Conservation (phyloP, 2,329 filamentous ascomycete species). For the Aspergillus sp. region DNA sequence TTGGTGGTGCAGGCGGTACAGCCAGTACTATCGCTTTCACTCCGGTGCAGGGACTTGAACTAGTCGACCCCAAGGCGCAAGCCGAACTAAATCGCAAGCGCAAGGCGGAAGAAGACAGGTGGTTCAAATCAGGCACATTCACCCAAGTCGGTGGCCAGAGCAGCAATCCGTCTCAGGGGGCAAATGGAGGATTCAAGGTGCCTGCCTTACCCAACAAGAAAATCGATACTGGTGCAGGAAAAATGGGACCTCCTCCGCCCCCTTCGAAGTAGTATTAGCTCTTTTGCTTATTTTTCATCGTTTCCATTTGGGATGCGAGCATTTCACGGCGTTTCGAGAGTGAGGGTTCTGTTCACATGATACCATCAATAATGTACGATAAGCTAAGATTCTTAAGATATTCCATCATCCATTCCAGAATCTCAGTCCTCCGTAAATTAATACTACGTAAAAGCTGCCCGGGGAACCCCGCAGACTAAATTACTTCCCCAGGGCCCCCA, state of each 20-base stretch:
- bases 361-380: constrained; percentile 23
- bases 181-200: constrained; percentile 75
- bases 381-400: constrained; percentile 1
- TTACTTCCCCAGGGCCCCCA: not conserved
- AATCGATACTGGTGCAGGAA: constrained; percentile 62
- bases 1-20: constrained; percentile 67
- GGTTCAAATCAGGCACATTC: constrained; percentile 97
- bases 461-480: not conserved
- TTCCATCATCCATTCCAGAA: not conserved
- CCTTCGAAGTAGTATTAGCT: constrained; percentile 25
- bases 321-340: constrained; percentile 19
- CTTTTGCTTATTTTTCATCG: constrained; percentile 13
- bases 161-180: constrained; percentile 29
- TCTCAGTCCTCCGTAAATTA: not conserved
- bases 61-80: constrained; percentile 89
- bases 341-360: constrained; percentile 20
- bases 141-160: constrained; percentile 68
- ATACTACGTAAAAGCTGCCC: not conserved
- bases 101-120: constrained; percentile 91
- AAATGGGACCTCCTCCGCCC: constrained; percentile 48
- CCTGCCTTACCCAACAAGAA: constrained; percentile 77
- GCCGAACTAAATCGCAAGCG: constrained; percentile 86
- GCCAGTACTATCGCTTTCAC: constrained; percentile 90
- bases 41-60: constrained; percentile 88
- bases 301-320: constrained; percentile 12